phyloP scores from a whole-genome alignment of 2,329 filamentous ascomycete species.

The Aureobasidium lini region DNA sequence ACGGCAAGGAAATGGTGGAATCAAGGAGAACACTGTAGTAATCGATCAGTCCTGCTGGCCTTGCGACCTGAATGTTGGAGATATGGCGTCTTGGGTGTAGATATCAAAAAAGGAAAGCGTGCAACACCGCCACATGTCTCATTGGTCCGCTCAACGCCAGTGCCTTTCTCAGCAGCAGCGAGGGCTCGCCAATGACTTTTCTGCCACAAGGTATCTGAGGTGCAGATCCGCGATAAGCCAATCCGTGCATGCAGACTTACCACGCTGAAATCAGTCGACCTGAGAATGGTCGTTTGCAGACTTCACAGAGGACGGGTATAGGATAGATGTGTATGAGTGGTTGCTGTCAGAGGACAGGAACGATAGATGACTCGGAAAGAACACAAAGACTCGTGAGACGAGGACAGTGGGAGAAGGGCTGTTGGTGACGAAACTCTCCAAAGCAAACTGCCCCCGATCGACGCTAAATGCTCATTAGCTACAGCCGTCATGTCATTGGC shows the following conservation, averaged over 20 bases:
- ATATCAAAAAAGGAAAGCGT: neutral
- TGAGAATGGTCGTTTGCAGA: neutral
- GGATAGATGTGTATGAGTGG: neutral
- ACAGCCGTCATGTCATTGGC: conserved; percentile 8
- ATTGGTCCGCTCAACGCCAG: conserved; percentile 3
- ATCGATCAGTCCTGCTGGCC: conserved; percentile 7
- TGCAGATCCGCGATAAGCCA: conserved; percentile 14
- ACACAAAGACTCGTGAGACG: conserved; percentile 9
- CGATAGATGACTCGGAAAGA: neutral
- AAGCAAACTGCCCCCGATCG: conserved; percentile 11
- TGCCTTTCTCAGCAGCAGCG: conserved; percentile 6
- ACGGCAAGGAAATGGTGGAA: neutral
- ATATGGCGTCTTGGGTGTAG: neutral
- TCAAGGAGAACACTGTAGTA: neutral
- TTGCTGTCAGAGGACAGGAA: conserved; percentile 1
- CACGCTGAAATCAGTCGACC: neutral
- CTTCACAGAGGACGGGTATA: neutral
- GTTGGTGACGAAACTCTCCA: conserved; percentile 9
- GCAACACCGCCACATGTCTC: conserved; percentile 2
- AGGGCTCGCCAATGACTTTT: neutral
- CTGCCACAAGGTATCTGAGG: neutral
- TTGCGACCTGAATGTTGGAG: conserved; percentile 1
- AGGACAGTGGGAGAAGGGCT: conserved; percentile 2
- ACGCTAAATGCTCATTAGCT: conserved; percentile 12
- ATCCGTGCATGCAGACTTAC: conserved; percentile 13